phyloP scores from a whole-genome alignment of 2,329 filamentous ascomycete species.

The Ascochyta pisi region DNA sequence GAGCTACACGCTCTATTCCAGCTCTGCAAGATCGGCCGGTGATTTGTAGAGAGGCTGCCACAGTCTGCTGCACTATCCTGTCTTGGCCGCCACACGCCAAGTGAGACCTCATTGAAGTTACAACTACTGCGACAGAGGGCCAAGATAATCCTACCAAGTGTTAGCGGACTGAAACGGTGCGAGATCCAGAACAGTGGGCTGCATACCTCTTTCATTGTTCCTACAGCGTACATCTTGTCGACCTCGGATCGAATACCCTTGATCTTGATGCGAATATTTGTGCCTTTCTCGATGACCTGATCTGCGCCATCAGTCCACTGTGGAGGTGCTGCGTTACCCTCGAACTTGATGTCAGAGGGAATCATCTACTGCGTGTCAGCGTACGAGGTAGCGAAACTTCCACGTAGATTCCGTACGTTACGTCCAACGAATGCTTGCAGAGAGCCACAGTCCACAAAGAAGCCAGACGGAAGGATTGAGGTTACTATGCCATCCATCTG shows the following conservation, averaged over 20 bases:
- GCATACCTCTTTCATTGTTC: constrained; percentile 83
- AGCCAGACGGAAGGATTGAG: constrained; percentile 88
- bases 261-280: constrained; percentile 91
- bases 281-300: constrained; percentile 90
- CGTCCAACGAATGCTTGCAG: constrained; percentile 80
- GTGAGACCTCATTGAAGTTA: not conserved
- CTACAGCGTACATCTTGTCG: constrained; percentile 94
- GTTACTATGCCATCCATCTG: constrained; percentile 93
- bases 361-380: constrained; percentile 70
- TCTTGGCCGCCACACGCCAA: not conserved
- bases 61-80: not conserved
- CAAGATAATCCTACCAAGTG: constrained; percentile 48
- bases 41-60: not conserved
- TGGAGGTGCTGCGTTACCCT: constrained; percentile 93
- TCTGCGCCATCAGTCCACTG: constrained; percentile 96
- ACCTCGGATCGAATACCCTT: constrained; percentile 94
- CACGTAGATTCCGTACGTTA: constrained; percentile 66
- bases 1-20: not conserved
- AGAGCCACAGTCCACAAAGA: constrained; percentile 85
- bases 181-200: not conserved
- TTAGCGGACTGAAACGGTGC: constrained; percentile 20
- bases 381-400: not conserved
- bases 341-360: constrained; percentile 89
- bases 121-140: constrained; percentile 41
- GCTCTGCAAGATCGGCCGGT: not conserved